Evolutionary conservation across 257 asterid species (phyloP), one percentile per base, ranked within the genome.

Genomic region (Solanum etuberosum): DNA sequence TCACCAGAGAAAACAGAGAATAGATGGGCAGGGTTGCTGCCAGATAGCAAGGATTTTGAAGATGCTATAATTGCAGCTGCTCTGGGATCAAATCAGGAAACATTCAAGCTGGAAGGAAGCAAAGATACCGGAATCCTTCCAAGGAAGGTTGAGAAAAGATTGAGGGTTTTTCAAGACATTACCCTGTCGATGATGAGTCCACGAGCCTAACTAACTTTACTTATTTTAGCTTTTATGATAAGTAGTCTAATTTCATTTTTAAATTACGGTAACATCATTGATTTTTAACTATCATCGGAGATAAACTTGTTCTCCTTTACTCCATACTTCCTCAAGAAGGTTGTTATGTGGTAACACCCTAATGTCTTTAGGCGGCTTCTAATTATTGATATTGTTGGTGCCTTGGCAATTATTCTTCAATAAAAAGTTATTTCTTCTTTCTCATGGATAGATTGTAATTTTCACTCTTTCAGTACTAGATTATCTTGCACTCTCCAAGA

Each of bases 141-240:
- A 57, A 91, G 87, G 80, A 94, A 95, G 92, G 91, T 92, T 23
- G 99, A 95, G 37, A 94, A 95, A 92, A 94, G 99, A 92, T 91
- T 97, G 67, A 95, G 92, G 90, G 99, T 95, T 86, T 97, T 97
- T 68, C 97, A 93, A 83, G 98, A 97, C 37, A 97, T 97, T 85
- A 95, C 98, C 9, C 82, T 86, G 72, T 90, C 95, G 15, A 86
- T 93, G 89, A 95, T 93, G 89, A 95, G 97, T 78, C 92, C 93
- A 31, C 42, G 72, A 86, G 90, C 88, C 27, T 88, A 54, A 87
- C 77, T 63, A 29, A 77, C 73, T 54, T 85, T 43, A 38, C 48
- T 81, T 40, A 74, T 76, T n/a, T 54, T 54, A 54, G 63, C 63
- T 54, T 54, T 6, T 54, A 89, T 14, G 29, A 46, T 25, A 40